A percentile compares a stretch with the other conserved stretches of the same genome.
phyloP scores from a whole-genome alignment of 495 filamentous ascomycete genomes.

The Trichoderma parareesei region DNA sequence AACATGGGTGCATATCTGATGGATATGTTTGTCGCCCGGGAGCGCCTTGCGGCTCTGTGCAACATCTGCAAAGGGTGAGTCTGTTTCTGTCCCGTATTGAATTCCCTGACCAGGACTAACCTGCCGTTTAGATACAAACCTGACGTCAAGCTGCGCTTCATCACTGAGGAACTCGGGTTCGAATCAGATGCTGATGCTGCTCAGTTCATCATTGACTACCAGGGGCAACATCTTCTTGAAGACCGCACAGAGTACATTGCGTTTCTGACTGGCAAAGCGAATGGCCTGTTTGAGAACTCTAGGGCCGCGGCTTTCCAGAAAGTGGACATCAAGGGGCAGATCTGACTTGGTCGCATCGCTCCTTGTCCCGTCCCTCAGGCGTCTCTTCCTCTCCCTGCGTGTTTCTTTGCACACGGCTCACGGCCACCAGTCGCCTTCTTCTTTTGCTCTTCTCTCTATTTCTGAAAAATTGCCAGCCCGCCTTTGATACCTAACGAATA shows the following conservation, averaged over 20 bases:
- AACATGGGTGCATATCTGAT: slow-evolving; percentile 98
- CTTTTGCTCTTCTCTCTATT: neutral
- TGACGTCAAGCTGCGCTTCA: slow-evolving; percentile 78
- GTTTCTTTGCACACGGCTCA: slow-evolving; percentile 14
- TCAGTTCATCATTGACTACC: slow-evolving; percentile 75
- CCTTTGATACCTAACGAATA: slow-evolving; percentile 2
- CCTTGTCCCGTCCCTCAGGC: neutral
- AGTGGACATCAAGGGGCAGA: slow-evolving; percentile 96
- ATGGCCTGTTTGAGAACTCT: slow-evolving; percentile 60
- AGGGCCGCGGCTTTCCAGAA: slow-evolving; percentile 65
- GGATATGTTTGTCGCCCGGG: slow-evolving; percentile 95
- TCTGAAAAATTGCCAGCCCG: neutral
- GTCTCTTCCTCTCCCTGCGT: slow-evolving; percentile 14
- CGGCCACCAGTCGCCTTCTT: neutral
- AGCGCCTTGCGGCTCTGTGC: slow-evolving; percentile 81
- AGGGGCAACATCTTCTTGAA: slow-evolving; percentile 66
- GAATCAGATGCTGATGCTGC: slow-evolving; percentile 85
- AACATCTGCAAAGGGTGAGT: slow-evolving; percentile 93
- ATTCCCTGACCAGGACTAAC: no score
- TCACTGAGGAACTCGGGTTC: slow-evolving; percentile 93
- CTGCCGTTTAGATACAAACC: slow-evolving; percentile 66
- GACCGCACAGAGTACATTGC: slow-evolving; percentile 65
- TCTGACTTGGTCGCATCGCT: slow-evolving; percentile 42
- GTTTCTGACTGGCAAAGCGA: slow-evolving; percentile 70
- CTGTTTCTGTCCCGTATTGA: no score